Conservation (phyloP, 352 stramenopile genomes). For the Pythium folliculosum region DNA sequence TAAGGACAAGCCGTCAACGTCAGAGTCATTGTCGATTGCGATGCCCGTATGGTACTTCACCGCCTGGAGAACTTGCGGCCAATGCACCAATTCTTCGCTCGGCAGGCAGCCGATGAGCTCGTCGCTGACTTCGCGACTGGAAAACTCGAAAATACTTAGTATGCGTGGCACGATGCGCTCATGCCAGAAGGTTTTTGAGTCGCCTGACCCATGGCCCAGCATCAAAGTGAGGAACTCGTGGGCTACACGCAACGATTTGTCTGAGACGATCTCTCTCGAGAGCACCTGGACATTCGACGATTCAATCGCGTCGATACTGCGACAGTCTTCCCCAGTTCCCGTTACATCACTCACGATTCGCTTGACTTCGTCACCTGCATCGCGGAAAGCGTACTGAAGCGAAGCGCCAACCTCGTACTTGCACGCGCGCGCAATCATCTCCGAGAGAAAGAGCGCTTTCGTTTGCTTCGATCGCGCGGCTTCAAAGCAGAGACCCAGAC, state of each 20-base stretch:
- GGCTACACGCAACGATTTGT: slow-evolving; percentile 24
- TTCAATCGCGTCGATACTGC: not conserved
- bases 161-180: slow-evolving; percentile 54
- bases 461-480: slow-evolving; percentile 44
- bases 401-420: slow-evolving; percentile 52
- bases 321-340: no score
- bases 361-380: slow-evolving; percentile 10
- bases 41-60: slow-evolving; percentile 44
- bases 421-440: slow-evolving; percentile 64
- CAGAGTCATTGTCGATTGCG: slow-evolving; percentile 21
- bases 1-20: slow-evolving; percentile 27
- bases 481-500: slow-evolving; percentile 60
- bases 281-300: not conserved
- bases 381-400: slow-evolving; percentile 35
- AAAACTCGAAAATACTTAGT: slow-evolving; percentile 44
- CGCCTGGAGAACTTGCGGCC: slow-evolving; percentile 52
- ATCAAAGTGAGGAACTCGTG: slow-evolving; percentile 67
- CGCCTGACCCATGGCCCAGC: slow-evolving; percentile 32
- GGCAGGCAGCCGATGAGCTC: not conserved
- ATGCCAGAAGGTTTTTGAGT: slow-evolving; percentile 47
- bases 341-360: not conserved
- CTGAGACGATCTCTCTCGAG: not conserved
- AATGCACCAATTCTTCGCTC: slow-evolving; percentile 42
- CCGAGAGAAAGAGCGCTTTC: slow-evolving; percentile 44
- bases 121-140: not conserved